Percentiles rank a stretch among this genome's conserved stretches.
Evolutionary conservation across 1,284 basidiomycete genomes (phyloP).

Genomic region (Cryptococcus sp.): DNA sequence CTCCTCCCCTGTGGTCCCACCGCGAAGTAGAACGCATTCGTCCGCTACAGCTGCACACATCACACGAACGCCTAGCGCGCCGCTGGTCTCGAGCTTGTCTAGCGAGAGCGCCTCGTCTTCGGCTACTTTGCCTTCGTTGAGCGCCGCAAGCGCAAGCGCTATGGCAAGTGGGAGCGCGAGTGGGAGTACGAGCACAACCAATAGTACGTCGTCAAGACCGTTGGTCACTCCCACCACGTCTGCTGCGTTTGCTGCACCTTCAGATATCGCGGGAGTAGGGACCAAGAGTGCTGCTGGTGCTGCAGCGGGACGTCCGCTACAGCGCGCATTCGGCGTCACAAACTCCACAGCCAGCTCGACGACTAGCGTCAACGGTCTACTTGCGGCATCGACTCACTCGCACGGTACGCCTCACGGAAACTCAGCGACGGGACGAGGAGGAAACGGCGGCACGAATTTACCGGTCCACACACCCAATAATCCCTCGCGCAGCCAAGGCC

Average conservation of each 20-base stretch:
- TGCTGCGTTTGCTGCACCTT: not conserved
- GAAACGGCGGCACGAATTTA: not conserved
- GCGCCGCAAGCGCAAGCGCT: not conserved
- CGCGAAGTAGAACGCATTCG: slow-evolving; percentile 11
- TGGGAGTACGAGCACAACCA: not conserved
- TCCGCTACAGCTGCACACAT: slow-evolving; percentile 15
- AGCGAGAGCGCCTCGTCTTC: no score
- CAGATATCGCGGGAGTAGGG: not conserved
- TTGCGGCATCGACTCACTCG: no score
- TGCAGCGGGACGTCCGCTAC: not conserved
- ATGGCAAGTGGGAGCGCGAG: not conserved
- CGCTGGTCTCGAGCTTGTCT: slow-evolving; percentile 4
- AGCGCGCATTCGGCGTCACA: not conserved
- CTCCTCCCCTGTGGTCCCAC: slow-evolving; percentile 20
- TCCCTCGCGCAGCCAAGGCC: not conserved
- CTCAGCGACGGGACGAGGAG: no score
- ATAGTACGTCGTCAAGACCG: not conserved
- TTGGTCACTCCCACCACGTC: slow-evolving; percentile 1
- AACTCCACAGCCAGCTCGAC: not conserved
- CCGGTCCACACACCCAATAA: not conserved
- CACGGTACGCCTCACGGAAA: no score
- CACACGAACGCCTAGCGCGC: slow-evolving; percentile 22
- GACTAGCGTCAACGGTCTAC: slow-evolving; percentile 1
- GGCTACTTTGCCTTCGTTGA: no score
- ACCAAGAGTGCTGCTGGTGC: not conserved